Base-by-base conservation (phyloP, 2,329 filamentous ascomycete genomes). In the Pleurostoma richardsiae region DNA sequence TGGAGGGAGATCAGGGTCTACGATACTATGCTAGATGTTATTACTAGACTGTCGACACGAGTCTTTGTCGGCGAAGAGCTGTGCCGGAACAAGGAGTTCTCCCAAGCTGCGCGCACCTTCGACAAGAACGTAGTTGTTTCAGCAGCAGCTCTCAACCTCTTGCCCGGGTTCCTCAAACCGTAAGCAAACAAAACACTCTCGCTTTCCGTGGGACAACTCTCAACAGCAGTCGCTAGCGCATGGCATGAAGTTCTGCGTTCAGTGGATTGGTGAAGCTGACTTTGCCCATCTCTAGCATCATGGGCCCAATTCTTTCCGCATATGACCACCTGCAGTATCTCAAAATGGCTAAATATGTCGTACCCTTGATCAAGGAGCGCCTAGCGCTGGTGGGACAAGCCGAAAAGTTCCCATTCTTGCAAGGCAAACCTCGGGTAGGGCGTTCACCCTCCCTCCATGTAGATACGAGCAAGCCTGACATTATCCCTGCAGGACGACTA, bases 1-100 rank as follows among this genome's bases (percentile, higher is more conserved):
- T 65, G 61, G 63, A 54, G 50, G 27, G 63, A 67, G 39, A 57
- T 67, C 6, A 54, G 52, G 7, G 50, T 65, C 3, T 66, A 66
- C 53, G 60, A 63, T 30, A 61, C 59, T 8, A 54, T 65, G 53
- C 56, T 64, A 28, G 51, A 51, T 30, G 47, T 59, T 33, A 53
- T 65, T 31, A 50, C 60, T n/a, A 52, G 64, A 4, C 55, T 66
- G 10, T 59, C 60, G 2, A 57, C 55, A 31, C 54, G 63, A 10
- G 58, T 64, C 10, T 57, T 66, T 29, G 55, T 65, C 30, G 63
- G 64, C 1, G 43, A 52, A 28, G 54, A 59, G 27, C 51, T 65
- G 5, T 64, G 61, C 42, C 61, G 57, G 5, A 54, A 65, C 30
- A 29, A 40, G 28, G 47, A 42, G 1, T 61, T 61, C 44, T 10